These are phyloP conservation scores for Lactarius hatsudake DNA, from an alignment of 768 basidiomycete genomes.

Conservation along the genomic window DNA sequence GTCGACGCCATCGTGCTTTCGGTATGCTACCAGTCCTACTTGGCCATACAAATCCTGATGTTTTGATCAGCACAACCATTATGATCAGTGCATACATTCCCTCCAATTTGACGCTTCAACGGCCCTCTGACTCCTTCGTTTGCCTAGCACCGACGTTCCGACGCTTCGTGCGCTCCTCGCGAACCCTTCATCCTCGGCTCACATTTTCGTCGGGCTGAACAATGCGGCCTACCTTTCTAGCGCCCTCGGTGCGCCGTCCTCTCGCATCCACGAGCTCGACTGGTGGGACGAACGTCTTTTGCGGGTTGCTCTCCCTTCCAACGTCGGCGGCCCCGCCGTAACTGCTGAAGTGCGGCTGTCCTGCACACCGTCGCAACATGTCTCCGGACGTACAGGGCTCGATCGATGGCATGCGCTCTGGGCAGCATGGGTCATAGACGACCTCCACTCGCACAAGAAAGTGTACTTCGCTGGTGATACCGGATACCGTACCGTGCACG, in stretches of 20 bases:
- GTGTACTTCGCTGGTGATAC: conserved; percentile 72
- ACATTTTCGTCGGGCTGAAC: conserved; percentile 48
- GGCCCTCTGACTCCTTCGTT: neutral
- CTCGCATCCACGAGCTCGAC: conserved; percentile 44
- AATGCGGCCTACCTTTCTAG: conserved; percentile 37
- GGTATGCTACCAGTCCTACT: conserved; percentile 33
- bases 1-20: conserved; percentile 51
- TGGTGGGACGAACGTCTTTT: conserved; percentile 46
- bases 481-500: conserved; percentile 49
- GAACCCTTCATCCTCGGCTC: conserved; percentile 31
- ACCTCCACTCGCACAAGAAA: conserved; percentile 47
- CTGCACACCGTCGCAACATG: conserved; percentile 66
- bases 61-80: conserved; percentile 37
- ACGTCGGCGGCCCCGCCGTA: neutral
- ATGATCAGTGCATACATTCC: conserved; percentile 35
- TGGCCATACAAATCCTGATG: neutral
- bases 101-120: neutral
- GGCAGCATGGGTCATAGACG: conserved; percentile 63
- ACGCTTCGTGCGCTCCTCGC: conserved; percentile 35
- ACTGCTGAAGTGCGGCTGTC: conserved; percentile 44
- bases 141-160: conserved; percentile 35
- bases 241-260: conserved; percentile 33
- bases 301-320: conserved; percentile 32
- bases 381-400: conserved; percentile 46
- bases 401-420: conserved; percentile 61